A percentile compares a stretch with the other conserved stretches of the same genome.
These are phyloP conservation scores for Silene conica DNA, from an alignment of 148 eudicot species.

Conservation along the genomic window DNA sequence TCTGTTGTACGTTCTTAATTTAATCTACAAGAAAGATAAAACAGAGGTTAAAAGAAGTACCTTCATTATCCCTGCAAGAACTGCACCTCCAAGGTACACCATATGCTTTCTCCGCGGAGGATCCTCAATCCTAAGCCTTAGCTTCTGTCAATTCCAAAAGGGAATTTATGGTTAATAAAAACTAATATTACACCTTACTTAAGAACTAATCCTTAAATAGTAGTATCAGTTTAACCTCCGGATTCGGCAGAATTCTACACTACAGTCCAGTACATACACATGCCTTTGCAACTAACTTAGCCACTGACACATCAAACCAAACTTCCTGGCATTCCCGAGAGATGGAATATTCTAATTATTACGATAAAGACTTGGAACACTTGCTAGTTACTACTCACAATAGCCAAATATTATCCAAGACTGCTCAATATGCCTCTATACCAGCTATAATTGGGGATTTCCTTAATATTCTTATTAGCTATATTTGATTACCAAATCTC, in stretches of 20 bases:
- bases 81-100: constrained; percentile 99
- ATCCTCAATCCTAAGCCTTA: constrained; percentile 90
- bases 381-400: not conserved
- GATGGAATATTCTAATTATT: too few species aligned
- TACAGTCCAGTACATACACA: not conserved
- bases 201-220: not conserved
- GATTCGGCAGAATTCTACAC: not conserved
- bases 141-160: constrained; percentile 42
- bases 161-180: not conserved
- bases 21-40: not conserved
- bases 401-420: not conserved
- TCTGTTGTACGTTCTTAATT: not conserved
- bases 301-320: not conserved
- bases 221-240: not conserved
- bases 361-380: not conserved
- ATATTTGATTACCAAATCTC: not conserved
- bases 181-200: not conserved
- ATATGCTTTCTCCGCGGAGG: constrained; percentile 98
- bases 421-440: not conserved
- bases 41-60: constrained; percentile 26
- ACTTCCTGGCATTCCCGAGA: not conserved
- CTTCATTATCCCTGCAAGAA: constrained; percentile 99
- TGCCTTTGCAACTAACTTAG: not conserved
- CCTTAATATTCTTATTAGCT: not conserved
- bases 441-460: not conserved